phyloP scores from a whole-genome alignment of 2,329 filamentous ascomycete species.

The Trichothecium sympodiale region DNA sequence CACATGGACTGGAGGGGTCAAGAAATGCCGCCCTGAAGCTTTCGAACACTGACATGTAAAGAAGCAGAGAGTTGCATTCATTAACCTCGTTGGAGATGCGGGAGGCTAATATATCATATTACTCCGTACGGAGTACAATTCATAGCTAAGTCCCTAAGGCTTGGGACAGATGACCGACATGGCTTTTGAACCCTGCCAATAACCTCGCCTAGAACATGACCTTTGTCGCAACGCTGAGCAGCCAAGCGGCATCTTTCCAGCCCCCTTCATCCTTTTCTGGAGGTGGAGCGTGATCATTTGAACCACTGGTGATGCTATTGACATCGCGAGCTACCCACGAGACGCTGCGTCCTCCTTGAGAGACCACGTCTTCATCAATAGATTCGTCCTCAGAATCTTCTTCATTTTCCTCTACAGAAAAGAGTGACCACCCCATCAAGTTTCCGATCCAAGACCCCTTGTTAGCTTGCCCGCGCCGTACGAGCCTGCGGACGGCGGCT shows the following conservation, averaged over 20 bases:
- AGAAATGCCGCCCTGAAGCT: too few relatives aligned
- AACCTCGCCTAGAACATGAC: slow-evolving; percentile 37
- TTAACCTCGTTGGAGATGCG: too few relatives aligned
- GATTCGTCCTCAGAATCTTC: slow-evolving; percentile 33
- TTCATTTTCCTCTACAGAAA: slow-evolving; percentile 50
- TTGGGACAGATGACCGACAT: not conserved
- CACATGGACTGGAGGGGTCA: too few relatives aligned
- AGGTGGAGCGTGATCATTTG: slow-evolving; percentile 35
- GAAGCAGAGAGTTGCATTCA: too few relatives aligned
- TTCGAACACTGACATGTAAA: too few relatives aligned
- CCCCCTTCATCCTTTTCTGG: slow-evolving; percentile 43
- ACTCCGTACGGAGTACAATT: too few relatives aligned
- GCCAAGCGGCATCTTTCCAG: slow-evolving; percentile 59
- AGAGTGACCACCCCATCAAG: slow-evolving; percentile 49
- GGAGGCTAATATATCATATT: too few relatives aligned
- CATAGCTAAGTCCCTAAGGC: not conserved
- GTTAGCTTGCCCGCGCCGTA: slow-evolving; percentile 39
- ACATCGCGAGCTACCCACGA: slow-evolving; percentile 24
- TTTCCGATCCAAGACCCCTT: slow-evolving; percentile 48
- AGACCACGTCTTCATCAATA: slow-evolving; percentile 23
- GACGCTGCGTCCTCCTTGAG: slow-evolving; percentile 15
- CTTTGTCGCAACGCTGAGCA: slow-evolving; percentile 53
- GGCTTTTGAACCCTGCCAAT: not conserved
- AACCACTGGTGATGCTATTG: slow-evolving; percentile 27
- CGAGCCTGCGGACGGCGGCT: slow-evolving; percentile 43